Percentiles rank a stretch among this genome's conserved stretches.
Evolutionary conservation across 305 asterid genomes (phyloP).

Genomic region (Solanum hybrid): DNA sequence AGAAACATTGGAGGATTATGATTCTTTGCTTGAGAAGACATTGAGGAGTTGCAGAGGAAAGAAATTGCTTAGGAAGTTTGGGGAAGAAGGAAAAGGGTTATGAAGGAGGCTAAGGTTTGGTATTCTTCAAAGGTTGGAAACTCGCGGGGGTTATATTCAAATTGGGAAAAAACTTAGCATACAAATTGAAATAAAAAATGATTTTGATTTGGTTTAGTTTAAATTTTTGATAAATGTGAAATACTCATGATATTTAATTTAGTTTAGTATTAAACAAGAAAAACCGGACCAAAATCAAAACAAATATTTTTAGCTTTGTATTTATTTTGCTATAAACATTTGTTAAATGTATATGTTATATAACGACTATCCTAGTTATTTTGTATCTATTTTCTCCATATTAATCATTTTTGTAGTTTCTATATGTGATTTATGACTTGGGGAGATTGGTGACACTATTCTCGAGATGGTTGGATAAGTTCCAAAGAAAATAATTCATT

Average conservation of each 20-base stretch:
- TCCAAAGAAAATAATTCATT: not conserved
- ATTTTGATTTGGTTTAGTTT: not conserved
- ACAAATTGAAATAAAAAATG: not conserved
- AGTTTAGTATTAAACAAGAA: not conserved
- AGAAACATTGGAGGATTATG: conserved; percentile 1
- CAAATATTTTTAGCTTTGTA: not conserved
- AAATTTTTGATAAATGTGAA: not conserved
- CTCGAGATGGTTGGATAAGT: not conserved
- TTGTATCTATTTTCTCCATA: not conserved
- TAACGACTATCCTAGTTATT: not conserved
- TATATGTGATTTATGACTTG: not conserved
- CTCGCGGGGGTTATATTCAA: conserved; percentile 40
- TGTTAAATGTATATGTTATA: not conserved
- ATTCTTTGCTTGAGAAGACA: conserved; percentile 48
- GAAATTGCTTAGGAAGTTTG: conserved; percentile 26
- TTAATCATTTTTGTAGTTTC: not conserved
- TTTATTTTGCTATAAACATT: not conserved
- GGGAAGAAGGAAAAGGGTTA: conserved; percentile 45
- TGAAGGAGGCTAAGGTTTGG: conserved; percentile 28
- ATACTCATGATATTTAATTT: not conserved
- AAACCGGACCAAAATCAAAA: not conserved
- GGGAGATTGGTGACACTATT: not conserved
- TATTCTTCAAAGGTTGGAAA: conserved; percentile 52
- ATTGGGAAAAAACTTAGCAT: not conserved
- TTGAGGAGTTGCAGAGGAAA: conserved; percentile 17